Conservation (phyloP, 441 rosid genomes). For the Bocquillonia castaneifolia region DNA sequence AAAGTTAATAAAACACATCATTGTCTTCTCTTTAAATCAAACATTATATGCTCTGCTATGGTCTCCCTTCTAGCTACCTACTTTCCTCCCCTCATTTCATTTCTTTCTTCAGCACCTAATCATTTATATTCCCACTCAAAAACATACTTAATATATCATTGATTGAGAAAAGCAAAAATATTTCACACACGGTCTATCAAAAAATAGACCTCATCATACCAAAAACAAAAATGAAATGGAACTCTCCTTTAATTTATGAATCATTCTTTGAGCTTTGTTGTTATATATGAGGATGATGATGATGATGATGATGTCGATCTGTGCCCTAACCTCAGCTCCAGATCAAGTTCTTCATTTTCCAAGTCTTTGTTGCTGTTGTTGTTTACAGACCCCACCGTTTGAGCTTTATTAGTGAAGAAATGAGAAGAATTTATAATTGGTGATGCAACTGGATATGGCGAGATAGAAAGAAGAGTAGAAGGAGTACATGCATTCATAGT, state of each 20-base stretch:
- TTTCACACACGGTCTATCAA: constrained; percentile 15
- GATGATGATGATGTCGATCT: constrained; percentile 38
- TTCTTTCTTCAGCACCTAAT: constrained; percentile 12
- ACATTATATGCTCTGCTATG: too few relatives aligned
- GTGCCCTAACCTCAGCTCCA: constrained; percentile 87
- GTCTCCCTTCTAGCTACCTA: too few relatives aligned
- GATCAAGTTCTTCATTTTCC: constrained; percentile 63
- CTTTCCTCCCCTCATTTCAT: not conserved
- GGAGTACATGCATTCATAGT: constrained; percentile 31
- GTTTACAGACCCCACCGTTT: constrained; percentile 13
- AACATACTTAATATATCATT: not conserved
- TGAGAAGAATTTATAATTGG: constrained; percentile 28
- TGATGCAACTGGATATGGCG: constrained; percentile 35
- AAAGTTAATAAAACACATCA: not conserved
- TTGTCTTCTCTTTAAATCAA: constrained; percentile 2
- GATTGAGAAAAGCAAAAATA: constrained; percentile 10
- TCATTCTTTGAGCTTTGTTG: not conserved
- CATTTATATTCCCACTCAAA: not conserved
- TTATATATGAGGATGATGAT: constrained; percentile 29
- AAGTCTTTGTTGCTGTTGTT: constrained; percentile 23
- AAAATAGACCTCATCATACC: not conserved
- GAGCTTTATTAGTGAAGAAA: constrained; percentile 21
- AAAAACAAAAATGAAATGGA: constrained; percentile 4
- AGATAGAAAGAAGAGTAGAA: constrained; percentile 43
- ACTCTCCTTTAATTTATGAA: not conserved